phyloP scores from a whole-genome alignment of 306 rosid genomes.

The Dalbergia cochinchinensis region DNA sequence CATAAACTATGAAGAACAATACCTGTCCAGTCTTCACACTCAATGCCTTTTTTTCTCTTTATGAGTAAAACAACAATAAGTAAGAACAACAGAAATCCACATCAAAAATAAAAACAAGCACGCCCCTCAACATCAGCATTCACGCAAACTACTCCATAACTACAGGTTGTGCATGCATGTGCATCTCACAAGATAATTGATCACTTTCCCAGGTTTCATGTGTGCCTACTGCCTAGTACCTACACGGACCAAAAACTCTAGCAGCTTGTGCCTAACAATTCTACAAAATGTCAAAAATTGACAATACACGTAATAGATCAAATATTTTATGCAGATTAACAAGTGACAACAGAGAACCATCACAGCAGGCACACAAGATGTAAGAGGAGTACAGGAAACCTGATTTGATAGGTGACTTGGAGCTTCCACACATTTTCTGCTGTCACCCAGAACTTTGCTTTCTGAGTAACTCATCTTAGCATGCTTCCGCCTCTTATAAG shows the following conservation, averaged over 20 bases:
- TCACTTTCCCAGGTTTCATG: slow-evolving; percentile 5
- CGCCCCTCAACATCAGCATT: neutral
- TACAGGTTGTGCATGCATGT: slow-evolving; percentile 10
- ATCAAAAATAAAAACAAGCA: neutral
- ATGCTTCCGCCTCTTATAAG: slow-evolving; percentile 90
- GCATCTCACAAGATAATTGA: slow-evolving; percentile 10
- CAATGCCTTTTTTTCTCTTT: neutral
- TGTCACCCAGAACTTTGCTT: slow-evolving; percentile 55
- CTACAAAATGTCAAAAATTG: neutral
- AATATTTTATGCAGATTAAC: slow-evolving; percentile 14
- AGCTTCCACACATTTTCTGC: slow-evolving; percentile 52
- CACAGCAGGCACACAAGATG: slow-evolving; percentile 15
- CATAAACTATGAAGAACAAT: slow-evolving; percentile 2
- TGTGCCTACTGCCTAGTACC: neutral
- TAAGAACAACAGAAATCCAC: slow-evolving; percentile 22
- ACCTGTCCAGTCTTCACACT: neutral
- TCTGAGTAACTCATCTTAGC: slow-evolving; percentile 54
- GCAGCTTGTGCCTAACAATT: slow-evolving; percentile 10
- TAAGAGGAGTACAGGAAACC: slow-evolving; percentile 54
- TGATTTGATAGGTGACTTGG: slow-evolving; percentile 54
- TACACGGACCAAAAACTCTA: slow-evolving; percentile 13
- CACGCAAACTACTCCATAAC: slow-evolving; percentile 15
- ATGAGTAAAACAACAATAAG: slow-evolving; percentile 22
- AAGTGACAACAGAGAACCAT: slow-evolving; percentile 17
- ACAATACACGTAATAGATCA: neutral